Evolutionary conservation across 352 stramenopile species (phyloP), one percentile per base, ranked within the genome.

Genomic region (Thraustochytrium striatum): DNA sequence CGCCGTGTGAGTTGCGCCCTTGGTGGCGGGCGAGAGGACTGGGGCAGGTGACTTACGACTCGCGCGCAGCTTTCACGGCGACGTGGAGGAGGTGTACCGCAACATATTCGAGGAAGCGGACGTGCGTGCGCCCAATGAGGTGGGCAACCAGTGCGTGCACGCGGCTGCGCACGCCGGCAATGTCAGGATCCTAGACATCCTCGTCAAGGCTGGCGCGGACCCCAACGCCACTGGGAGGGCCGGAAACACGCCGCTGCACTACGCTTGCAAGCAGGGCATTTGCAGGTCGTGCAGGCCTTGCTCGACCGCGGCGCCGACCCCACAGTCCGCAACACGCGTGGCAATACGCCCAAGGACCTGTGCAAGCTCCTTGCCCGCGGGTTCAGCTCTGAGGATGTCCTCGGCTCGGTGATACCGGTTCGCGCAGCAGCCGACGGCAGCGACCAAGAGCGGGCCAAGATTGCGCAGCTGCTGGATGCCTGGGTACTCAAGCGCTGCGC

Each of bases 241-340:
- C 68, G 90, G 89, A 41, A 90, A 95, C 78, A 94, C 90, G 9
- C 87, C 90, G 19, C 81, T 95, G 11, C 90, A 95, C 65, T 94
- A 93, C 75, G 89, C 90, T 0, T 89, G 92, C 61, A 89, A 90
- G 81, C 83, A 93, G 28, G 87, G 36, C 88, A 89, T 1, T 90
- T 86, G 70, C 89, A 93, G 82, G 78, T 94, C 21, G 89, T 91
- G 1, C 89, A 94, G 69, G 91, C 88, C 11, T 84, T 95, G 11
- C 92, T 95, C 86, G 92, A 92, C 82, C 89, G 88, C 83, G 89
- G 90, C 5, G 89, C 90, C 5, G 87, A 92, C 72, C 85, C 88
- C 19, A 89, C 72, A 3, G 84, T 95, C 3, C 86, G 88, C 55
- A 95, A 95, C 82, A 47, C 84, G 1, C 90, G 90, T 72, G 87